Conservation (phyloP, 1,284 basidiomycete genomes). For the Cutaneotrichosporon spelunceum region DNA sequence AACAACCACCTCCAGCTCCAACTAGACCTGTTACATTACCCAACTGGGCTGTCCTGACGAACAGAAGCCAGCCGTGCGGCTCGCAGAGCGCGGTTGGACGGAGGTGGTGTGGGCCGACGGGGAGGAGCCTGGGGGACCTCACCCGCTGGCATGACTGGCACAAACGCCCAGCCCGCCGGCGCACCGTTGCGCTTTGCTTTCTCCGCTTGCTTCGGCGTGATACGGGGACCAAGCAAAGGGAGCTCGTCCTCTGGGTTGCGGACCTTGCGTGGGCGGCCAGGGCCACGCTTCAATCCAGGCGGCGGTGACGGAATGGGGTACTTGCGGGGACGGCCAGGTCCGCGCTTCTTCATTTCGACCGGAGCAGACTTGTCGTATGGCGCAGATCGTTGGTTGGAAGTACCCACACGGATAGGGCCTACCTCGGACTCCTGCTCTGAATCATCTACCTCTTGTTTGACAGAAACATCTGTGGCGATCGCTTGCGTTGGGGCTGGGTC, state of each 20-base stretch:
- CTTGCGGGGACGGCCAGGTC: slow-evolving; percentile 8
- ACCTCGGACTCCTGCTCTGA: not conserved
- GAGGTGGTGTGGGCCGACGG: slow-evolving; percentile 4
- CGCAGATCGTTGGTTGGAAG: not conserved
- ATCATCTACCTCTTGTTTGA: not conserved
- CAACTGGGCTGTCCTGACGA: not conserved
- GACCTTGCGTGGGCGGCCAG: slow-evolving; percentile 19
- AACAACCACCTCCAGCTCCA: not conserved
- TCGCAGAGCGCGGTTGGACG: slow-evolving; percentile 11
- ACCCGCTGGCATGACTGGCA: slow-evolving; percentile 12
- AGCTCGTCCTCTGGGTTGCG: slow-evolving; percentile 5
- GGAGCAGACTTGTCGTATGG: not conserved
- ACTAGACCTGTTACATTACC: not conserved
- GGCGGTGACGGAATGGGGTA: slow-evolving; percentile 4
- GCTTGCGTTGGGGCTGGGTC: not conserved
- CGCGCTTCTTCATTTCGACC: not conserved
- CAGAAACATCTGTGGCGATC: not conserved
- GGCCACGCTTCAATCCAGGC: slow-evolving; percentile 15
- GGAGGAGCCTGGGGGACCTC: not conserved
- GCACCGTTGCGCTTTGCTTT: slow-evolving; percentile 35
- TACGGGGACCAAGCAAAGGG: not conserved
- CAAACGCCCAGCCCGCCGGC: slow-evolving; percentile 40
- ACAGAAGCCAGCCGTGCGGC: slow-evolving; percentile 9
- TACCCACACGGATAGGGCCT: not conserved
- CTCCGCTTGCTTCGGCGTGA: slow-evolving; percentile 12